Evolutionary conservation across 2,329 filamentous ascomycete genomes (phyloP).

Genomic region (Colletotrichum acutatum): DNA sequence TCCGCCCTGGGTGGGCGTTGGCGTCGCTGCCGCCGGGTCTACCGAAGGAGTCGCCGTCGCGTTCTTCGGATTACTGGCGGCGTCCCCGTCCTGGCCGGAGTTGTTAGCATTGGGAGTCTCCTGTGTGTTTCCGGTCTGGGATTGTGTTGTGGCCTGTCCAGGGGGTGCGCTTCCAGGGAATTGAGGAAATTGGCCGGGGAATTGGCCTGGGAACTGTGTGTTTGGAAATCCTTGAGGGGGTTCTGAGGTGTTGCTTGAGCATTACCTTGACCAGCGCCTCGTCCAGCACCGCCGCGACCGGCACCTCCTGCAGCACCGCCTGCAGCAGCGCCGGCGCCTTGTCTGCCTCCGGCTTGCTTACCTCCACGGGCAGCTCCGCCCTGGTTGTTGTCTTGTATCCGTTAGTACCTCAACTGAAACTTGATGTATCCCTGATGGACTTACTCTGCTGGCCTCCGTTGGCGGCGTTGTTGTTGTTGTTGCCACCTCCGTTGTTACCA

Average conservation of each 20-base stretch:
- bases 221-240: constrained; percentile 10
- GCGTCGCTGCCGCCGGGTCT: constrained; percentile 30
- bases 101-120: constrained; percentile 19
- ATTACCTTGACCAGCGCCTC: constrained; percentile 31
- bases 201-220: not conserved
- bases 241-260: constrained; percentile 20
- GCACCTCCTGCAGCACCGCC: no score
- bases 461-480: constrained; percentile 29
- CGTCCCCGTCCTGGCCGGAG: constrained; percentile 26
- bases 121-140: constrained; percentile 21
- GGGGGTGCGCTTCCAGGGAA: constrained; percentile 26
- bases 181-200: constrained; percentile 16
- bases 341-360: constrained; percentile 17
- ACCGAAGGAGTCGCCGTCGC: constrained; percentile 20
- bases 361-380: not conserved
- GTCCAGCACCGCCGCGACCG: not conserved
- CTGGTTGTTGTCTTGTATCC: constrained; percentile 23
- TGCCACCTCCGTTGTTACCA: constrained; percentile 34
- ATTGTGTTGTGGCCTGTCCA: constrained; percentile 28
- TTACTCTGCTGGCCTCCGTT: constrained; percentile 22
- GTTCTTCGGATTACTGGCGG: constrained; percentile 24
- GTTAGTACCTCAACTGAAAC: not conserved
- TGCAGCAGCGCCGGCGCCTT: constrained; percentile 7
- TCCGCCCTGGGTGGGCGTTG: constrained; percentile 11
- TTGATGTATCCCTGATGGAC: not conserved